A percentile compares a stretch with the other conserved stretches of the same genome.
These are phyloP conservation scores for Ophiostoma australiae DNA, from an alignment of 2,329 filamentous ascomycete species.

Conservation along the genomic window DNA sequence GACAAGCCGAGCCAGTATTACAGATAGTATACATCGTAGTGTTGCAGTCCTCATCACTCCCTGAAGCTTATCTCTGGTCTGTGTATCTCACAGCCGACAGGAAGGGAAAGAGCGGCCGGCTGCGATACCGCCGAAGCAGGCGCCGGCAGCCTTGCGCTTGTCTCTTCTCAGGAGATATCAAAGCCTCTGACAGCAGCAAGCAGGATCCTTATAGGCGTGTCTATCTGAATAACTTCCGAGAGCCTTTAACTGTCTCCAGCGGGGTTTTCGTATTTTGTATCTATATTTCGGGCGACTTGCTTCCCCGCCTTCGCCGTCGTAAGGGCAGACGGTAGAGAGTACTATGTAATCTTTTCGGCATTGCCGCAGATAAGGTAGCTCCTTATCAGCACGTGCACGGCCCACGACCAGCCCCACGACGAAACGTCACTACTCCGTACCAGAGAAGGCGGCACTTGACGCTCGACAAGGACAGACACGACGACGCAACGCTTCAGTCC, in stretches of 20 bases:
- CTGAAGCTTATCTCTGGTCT: not conserved
- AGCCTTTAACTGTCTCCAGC: not conserved
- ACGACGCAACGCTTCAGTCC: not conserved
- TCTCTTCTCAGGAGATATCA: not conserved
- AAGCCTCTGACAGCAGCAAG: not conserved
- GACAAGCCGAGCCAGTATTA: not conserved
- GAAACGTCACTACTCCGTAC: constrained; percentile 3
- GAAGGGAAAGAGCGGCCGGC: not conserved
- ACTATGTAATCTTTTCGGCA: not conserved
- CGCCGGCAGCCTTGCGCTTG: not conserved
- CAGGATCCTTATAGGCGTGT: not conserved
- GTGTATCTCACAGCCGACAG: not conserved
- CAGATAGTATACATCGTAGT: not conserved
- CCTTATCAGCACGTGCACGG: not conserved
- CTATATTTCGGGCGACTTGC: not conserved
- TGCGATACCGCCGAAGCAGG: not conserved
- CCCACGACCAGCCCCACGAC: constrained; percentile 9
- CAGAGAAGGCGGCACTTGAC: not conserved
- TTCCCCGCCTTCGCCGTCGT: not conserved
- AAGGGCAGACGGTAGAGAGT: not conserved
- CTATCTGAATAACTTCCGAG: not conserved
- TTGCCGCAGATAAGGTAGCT: not conserved
- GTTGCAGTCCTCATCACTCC: not conserved
- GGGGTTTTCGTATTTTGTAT: not conserved
- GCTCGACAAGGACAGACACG: not conserved